A percentile compares a stretch with the other conserved stretches of the same genome.
These are phyloP conservation scores for Ceratocystis variospora DNA, from an alignment of 2,329 filamentous ascomycete genomes.

Conservation along the genomic window DNA sequence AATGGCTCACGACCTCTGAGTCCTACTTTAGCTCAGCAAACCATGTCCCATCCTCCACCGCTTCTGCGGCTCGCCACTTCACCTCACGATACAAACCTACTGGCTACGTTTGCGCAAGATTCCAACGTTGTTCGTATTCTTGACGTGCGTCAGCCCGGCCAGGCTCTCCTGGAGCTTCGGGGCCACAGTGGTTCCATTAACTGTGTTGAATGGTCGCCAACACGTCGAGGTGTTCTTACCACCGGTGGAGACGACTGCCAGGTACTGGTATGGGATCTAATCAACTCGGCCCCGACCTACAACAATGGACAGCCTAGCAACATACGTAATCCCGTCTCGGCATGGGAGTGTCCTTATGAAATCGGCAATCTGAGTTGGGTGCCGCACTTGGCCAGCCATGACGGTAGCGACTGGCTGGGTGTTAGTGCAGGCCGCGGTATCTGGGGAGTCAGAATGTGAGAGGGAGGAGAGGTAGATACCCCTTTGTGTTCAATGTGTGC, in stretches of 20 bases:
- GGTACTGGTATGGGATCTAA: constrained; percentile 85
- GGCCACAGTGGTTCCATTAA: constrained; percentile 78
- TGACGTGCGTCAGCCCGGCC: constrained; percentile 89
- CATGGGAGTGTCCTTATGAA: constrained; percentile 79
- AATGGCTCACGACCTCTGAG: constrained; percentile 49
- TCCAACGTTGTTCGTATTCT: constrained; percentile 86
- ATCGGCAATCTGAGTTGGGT: constrained; percentile 77
- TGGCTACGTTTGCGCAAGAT: constrained; percentile 94
- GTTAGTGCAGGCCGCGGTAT: constrained; percentile 68
- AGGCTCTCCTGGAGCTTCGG: constrained; percentile 82
- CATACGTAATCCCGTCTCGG: constrained; percentile 54
- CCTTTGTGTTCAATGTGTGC: background rate
- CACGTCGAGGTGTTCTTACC: constrained; percentile 72
- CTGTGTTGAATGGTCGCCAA: constrained; percentile 90
- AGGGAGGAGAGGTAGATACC: background rate
- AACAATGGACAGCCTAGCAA: constrained; percentile 44
- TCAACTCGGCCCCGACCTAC: constrained; percentile 45
- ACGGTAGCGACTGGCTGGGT: constrained; percentile 71
- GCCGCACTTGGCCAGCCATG: constrained; percentile 52
- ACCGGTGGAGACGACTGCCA: constrained; percentile 86
- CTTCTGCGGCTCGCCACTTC: constrained; percentile 74
- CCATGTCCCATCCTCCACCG: constrained; percentile 62
- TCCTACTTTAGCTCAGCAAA: constrained; percentile 62
- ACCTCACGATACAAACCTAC: constrained; percentile 84
- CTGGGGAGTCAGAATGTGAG: constrained; percentile 50